Conservation (phyloP, 2,329 filamentous ascomycete species). For the Pestalotiopsis sp. region DNA sequence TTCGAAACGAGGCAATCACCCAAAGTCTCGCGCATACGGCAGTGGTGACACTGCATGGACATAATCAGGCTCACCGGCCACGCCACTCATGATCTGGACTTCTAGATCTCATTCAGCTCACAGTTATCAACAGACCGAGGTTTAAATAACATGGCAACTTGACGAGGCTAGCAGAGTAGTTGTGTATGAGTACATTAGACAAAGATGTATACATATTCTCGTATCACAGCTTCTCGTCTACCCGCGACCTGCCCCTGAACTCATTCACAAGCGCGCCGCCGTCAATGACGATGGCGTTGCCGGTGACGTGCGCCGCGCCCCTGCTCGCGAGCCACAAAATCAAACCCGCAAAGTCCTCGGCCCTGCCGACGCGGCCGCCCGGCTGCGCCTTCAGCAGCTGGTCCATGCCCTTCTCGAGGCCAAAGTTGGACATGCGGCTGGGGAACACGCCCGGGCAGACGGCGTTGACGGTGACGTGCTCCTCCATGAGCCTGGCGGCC, state of each 20-base stretch:
- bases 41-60: too few species aligned
- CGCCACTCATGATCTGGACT: too few species aligned
- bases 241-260: conserved; percentile 6
- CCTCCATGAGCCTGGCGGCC: conserved; percentile 14
- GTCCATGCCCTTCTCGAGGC: conserved; percentile 8
- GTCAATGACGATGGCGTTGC: conserved; percentile 16
- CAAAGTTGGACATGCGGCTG: conserved; percentile 15
- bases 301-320: conserved; percentile 15
- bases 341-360: conserved; percentile 15
- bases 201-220: too few species aligned
- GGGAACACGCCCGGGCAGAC: conserved; percentile 16
- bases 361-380: conserved; percentile 14
- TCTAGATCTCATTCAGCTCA: too few species aligned
- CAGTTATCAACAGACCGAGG: too few species aligned
- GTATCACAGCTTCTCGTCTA: conserved; percentile 11
- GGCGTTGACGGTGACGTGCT: conserved; percentile 17
- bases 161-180: too few species aligned
- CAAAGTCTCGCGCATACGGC: too few species aligned
- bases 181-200: too few species aligned
- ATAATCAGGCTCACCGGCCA: too few species aligned
- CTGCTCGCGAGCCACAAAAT: conserved; percentile 13
- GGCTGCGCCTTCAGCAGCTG: conserved; percentile 9
- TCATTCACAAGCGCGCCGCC: conserved; percentile 12
- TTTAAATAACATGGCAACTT: too few species aligned
- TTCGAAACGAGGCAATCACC: too few species aligned